Base-by-base conservation (phyloP, 352 stramenopile species). In the Pythium brassicae region DNA sequence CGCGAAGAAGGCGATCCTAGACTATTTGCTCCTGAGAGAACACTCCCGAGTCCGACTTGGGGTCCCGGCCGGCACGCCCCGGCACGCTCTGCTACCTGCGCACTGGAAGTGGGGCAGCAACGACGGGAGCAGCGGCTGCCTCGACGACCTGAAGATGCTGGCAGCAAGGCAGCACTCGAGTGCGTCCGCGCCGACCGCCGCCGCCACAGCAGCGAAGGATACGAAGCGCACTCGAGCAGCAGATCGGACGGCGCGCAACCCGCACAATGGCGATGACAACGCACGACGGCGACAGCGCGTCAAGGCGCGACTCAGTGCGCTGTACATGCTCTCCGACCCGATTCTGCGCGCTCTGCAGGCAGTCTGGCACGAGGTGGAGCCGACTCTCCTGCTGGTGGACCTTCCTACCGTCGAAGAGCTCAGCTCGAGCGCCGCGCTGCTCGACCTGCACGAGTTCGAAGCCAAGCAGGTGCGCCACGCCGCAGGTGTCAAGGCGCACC, bases 21-120 rank as follows among this genome's bases (percentile, higher is more conserved):
- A 93, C 47, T 93, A 91, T 55, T 25, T 91, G 6, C 53, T 93
- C 3, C 53, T 89, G 17, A 74, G 81, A 0, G 42, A 26, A 8
- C 49, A 53, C 10, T 74, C 80, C 7, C 61, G 77, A 5, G n/a
- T 63, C 1, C 78, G 81, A 10, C 58, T 93, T 2, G 59, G 63
- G 11, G 88, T 93, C 44, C 32, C 53, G 0, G 53, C 68, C 6
- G 83, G 83, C 14, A 74, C 79, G 0, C 78, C 83, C 2, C 17
- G 22, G 1, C 67, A 86, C 29, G 75, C 67, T 2, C 49, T 46
- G 27, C 62, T 89, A 4, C 83, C 83, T 1, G 15, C 43, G 3
- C 69, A 83, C 23, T 93, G 81, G 81, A 78, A 78, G 51, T 93
- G 83, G 83, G 79, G 81, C 0, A 68, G 80, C 50, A 85, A 67